These are phyloP conservation scores for Penicillium sp. DNA, from an alignment of 2,329 filamentous ascomycete genomes.

Conservation along the genomic window DNA sequence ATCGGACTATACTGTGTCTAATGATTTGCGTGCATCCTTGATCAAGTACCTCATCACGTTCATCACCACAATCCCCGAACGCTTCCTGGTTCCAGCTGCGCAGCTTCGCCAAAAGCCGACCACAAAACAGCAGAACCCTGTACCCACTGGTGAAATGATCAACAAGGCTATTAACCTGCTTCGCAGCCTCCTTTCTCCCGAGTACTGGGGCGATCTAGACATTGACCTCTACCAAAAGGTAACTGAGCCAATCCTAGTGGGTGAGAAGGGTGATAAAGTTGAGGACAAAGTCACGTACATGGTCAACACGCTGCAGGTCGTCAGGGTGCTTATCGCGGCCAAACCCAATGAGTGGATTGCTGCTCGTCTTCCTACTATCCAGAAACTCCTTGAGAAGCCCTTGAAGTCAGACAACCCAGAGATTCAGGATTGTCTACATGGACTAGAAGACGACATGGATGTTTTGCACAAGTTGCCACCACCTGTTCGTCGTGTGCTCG, in stretches of 20 bases:
- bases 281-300: conserved; percentile 77
- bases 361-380: conserved; percentile 64
- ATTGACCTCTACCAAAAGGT: conserved; percentile 85
- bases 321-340: conserved; percentile 78
- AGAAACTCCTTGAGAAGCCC: conserved; percentile 82
- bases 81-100: conserved; percentile 66
- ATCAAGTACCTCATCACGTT: conserved; percentile 94
- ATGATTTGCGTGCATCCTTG: conserved; percentile 64
- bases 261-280: conserved; percentile 73
- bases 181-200: conserved; percentile 72
- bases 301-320: conserved; percentile 85
- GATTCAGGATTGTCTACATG: conserved; percentile 83
- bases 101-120: conserved; percentile 52
- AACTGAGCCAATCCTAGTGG: conserved; percentile 72
- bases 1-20: conserved; percentile 60
- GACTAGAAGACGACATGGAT: conserved; percentile 60
- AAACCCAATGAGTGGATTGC: conserved; percentile 87
- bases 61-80: conserved; percentile 79
- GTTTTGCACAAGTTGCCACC: conserved; percentile 64
- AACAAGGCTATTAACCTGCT: conserved; percentile 75
- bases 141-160: conserved; percentile 65
- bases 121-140: conserved; percentile 43
- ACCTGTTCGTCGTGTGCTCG: conserved; percentile 70
- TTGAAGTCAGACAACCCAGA: conserved; percentile 82
- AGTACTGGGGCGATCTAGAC: conserved; percentile 85